phyloP scores from a whole-genome alignment of 352 stramenopile species.

The Blastocystis sp. region DNA sequence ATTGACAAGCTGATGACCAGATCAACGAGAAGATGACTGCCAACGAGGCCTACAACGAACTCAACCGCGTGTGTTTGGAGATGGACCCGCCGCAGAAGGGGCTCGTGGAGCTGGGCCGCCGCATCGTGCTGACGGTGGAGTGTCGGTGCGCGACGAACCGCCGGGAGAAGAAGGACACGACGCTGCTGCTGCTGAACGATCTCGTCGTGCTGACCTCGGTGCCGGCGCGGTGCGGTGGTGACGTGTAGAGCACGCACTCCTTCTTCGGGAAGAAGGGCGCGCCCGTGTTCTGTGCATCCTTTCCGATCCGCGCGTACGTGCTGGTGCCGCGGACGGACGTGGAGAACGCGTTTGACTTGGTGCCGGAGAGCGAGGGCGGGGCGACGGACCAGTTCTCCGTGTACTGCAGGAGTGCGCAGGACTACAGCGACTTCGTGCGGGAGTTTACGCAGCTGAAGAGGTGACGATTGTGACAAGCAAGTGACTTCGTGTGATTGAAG shows the following conservation, averaged over 20 bases:
- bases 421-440: neutral
- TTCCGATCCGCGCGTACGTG: neutral
- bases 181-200: constrained; percentile 28
- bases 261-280: neutral
- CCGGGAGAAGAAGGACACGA: constrained; percentile 21
- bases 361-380: too few species aligned
- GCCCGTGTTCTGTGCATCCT: neutral
- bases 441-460: constrained; percentile 5
- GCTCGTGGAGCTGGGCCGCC: constrained; percentile 14
- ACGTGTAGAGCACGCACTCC: constrained; percentile 1
- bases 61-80: neutral
- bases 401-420: neutral
- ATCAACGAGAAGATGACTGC: constrained; percentile 59
- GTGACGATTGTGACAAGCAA: neutral
- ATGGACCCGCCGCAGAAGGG: constrained; percentile 35
- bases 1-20: neutral
- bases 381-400: neutral
- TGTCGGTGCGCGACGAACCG: constrained; percentile 2
- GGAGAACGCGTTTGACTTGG: neutral
- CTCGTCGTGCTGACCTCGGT: constrained; percentile 14
- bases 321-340: neutral
- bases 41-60: neutral
- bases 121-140: neutral
- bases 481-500: too few species aligned
- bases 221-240: neutral